phyloP scores from a whole-genome alignment of 495 filamentous ascomycete species.

The Talaromyces nanjingensis region DNA sequence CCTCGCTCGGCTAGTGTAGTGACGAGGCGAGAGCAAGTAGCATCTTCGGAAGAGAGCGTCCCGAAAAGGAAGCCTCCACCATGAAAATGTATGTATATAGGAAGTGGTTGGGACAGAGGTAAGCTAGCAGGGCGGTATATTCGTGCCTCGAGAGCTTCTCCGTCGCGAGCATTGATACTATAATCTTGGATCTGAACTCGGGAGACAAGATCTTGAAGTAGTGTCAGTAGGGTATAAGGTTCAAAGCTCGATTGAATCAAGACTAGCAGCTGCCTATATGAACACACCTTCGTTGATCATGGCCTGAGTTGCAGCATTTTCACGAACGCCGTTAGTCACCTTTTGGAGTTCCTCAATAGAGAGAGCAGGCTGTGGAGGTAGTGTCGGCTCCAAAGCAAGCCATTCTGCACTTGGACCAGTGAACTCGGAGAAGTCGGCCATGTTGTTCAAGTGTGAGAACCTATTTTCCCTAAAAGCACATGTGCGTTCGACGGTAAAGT shows the following conservation, averaged over 20 bases:
- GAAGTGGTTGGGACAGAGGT: slow-evolving; percentile 20
- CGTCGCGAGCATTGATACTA: not conserved
- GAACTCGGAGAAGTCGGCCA: not conserved
- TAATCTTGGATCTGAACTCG: not conserved
- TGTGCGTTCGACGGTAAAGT: too few species aligned
- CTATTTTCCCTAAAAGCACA: too few species aligned
- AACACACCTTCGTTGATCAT: not conserved
- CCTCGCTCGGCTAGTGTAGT: not conserved
- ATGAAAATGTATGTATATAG: slow-evolving; percentile 42
- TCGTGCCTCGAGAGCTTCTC: not conserved
- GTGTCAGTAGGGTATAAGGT: not conserved
- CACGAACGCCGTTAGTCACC: not conserved
- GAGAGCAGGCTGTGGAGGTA: not conserved
- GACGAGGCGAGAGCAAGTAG: slow-evolving; percentile 31
- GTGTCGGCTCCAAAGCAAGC: not conserved
- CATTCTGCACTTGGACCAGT: not conserved
- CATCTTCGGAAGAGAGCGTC: slow-evolving; percentile 37
- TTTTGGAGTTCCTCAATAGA: not conserved
- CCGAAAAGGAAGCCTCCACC: slow-evolving; percentile 45
- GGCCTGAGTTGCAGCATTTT: not conserved
- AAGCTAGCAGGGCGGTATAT: not conserved
- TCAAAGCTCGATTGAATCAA: not conserved
- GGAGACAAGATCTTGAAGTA: not conserved
- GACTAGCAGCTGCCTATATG: not conserved
- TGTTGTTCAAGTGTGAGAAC: not conserved